phyloP scores from a whole-genome alignment of 768 basidiomycete species.

The Pisolithus microcarpus region DNA sequence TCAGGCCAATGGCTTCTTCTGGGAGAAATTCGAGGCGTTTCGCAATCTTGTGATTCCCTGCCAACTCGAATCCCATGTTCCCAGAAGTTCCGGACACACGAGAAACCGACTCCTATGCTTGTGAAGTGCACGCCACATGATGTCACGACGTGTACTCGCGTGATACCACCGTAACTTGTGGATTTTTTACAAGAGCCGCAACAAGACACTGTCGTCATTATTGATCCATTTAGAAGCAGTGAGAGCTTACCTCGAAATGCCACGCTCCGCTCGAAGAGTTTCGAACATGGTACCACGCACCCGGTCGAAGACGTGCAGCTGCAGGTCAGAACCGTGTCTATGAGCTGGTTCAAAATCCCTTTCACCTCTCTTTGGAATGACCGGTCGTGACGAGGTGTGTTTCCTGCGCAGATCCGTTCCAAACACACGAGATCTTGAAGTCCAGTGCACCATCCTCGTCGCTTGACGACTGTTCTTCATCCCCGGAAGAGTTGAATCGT shows the following conservation, averaged over 20 bases:
- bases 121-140: slow-evolving; percentile 84
- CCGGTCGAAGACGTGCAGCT: slow-evolving; percentile 73
- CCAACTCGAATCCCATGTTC: slow-evolving; percentile 12
- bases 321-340: slow-evolving; percentile 61
- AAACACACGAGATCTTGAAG: slow-evolving; percentile 63
- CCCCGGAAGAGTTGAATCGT: slow-evolving; percentile 22
- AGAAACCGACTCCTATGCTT: slow-evolving; percentile 76
- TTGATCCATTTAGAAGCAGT: neutral
- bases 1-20: slow-evolving; percentile 90
- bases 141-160: slow-evolving; percentile 56
- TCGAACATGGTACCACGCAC: slow-evolving; percentile 83
- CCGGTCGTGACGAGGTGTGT: slow-evolving; percentile 39
- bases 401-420: slow-evolving; percentile 11
- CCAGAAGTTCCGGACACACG: slow-evolving; percentile 22
- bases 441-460: slow-evolving; percentile 79
- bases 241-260: slow-evolving; percentile 60
- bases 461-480: slow-evolving; percentile 47
- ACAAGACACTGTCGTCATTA: neutral
- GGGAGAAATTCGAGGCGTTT: slow-evolving; percentile 83
- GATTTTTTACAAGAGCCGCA: slow-evolving; percentile 45
- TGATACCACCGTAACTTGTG: slow-evolving; percentile 78
- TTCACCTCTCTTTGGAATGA: slow-evolving; percentile 93
- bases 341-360: slow-evolving; percentile 90
- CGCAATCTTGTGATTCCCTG: slow-evolving; percentile 33
- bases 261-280: slow-evolving; percentile 64